Conservation (phyloP, 768 basidiomycete species). For the Podaxis pistillaris region DNA sequence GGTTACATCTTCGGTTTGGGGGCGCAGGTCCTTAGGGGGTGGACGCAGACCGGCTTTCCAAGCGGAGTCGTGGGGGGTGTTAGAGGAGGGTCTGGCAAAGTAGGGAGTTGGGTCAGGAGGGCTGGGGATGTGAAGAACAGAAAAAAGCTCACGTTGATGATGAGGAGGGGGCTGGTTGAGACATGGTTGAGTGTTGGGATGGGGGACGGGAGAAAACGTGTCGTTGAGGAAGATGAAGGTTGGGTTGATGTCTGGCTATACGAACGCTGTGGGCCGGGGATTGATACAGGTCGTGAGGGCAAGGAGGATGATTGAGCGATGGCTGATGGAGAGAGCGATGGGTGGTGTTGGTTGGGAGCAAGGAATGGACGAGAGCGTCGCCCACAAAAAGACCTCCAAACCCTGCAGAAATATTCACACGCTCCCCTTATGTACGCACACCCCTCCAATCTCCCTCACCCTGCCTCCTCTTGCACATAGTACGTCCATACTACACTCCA, state of each 20-base stretch:
- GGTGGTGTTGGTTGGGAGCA: slow-evolving; percentile 11
- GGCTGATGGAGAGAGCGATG: not conserved
- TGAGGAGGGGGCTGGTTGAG: slow-evolving; percentile 29
- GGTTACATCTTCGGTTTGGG: slow-evolving; percentile 97
- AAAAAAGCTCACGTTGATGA: slow-evolving; percentile 29
- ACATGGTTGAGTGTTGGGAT: slow-evolving; percentile 21
- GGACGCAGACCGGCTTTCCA: slow-evolving; percentile 82
- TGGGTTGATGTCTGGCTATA: not conserved
- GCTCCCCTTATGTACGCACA: slow-evolving; percentile 7
- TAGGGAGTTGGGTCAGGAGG: not conserved
- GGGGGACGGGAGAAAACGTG: slow-evolving; percentile 7
- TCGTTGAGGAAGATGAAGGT: not conserved
- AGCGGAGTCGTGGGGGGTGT: slow-evolving; percentile 30
- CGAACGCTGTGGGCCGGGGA: not conserved
- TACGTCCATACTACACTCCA: not conserved
- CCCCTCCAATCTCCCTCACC: not conserved
- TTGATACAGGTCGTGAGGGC: not conserved
- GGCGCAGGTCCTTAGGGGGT: slow-evolving; percentile 88
- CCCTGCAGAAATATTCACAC: slow-evolving; percentile 7
- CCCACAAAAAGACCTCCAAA: slow-evolving; percentile 2
- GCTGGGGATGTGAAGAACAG: not conserved
- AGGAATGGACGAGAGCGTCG: not conserved
- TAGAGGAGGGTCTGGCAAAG: slow-evolving; percentile 30
- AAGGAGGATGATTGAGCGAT: not conserved
- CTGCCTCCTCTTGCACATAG: not conserved